These are phyloP conservation scores for Pseudozyma flocculosa DNA, from an alignment of 1,284 basidiomycete genomes.

Conservation along the genomic window DNA sequence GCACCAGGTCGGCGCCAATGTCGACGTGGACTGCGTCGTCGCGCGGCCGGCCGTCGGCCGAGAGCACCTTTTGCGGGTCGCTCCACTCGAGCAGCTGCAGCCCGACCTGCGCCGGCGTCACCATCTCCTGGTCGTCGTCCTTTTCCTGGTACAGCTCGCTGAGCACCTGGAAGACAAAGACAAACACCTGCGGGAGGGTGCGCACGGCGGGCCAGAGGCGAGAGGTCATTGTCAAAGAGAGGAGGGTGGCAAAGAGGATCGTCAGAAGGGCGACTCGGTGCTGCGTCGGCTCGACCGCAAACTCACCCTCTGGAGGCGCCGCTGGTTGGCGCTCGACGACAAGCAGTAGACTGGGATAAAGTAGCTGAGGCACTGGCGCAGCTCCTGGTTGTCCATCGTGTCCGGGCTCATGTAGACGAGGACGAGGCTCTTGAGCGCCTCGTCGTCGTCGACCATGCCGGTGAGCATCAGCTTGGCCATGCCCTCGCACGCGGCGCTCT, in stretches of 20 bases:
- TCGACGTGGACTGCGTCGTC: slow-evolving; percentile 73
- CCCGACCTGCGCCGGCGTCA: slow-evolving; percentile 76
- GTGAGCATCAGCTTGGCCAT: slow-evolving; percentile 86
- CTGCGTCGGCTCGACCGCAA: neutral
- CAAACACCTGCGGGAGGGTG: slow-evolving; percentile 69
- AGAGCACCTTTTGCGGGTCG: slow-evolving; percentile 79
- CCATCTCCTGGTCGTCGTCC: slow-evolving; percentile 76
- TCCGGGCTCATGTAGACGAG: slow-evolving; percentile 84
- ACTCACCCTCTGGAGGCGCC: slow-evolving; percentile 72
- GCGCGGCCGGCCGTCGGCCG: slow-evolving; percentile 48
- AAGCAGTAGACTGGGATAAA: slow-evolving; percentile 94
- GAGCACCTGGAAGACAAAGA: slow-evolving; percentile 73
- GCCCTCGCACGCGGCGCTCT: slow-evolving; percentile 78
- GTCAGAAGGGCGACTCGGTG: too few relatives aligned
- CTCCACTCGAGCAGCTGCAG: slow-evolving; percentile 90
- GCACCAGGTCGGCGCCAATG: slow-evolving; percentile 73
- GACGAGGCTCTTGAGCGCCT: slow-evolving; percentile 72
- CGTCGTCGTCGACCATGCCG: slow-evolving; percentile 62
- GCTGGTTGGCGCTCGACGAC: slow-evolving; percentile 77
- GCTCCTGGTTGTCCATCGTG: slow-evolving; percentile 78
- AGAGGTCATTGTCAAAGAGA: too few relatives aligned
- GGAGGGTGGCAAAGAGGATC: too few relatives aligned
- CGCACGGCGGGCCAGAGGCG: too few relatives aligned
- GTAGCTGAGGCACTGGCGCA: slow-evolving; percentile 90
- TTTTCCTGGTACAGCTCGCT: slow-evolving; percentile 70